Conservation (phyloP, 1,284 basidiomycete genomes). For the Rhodotorula sp. region DNA sequence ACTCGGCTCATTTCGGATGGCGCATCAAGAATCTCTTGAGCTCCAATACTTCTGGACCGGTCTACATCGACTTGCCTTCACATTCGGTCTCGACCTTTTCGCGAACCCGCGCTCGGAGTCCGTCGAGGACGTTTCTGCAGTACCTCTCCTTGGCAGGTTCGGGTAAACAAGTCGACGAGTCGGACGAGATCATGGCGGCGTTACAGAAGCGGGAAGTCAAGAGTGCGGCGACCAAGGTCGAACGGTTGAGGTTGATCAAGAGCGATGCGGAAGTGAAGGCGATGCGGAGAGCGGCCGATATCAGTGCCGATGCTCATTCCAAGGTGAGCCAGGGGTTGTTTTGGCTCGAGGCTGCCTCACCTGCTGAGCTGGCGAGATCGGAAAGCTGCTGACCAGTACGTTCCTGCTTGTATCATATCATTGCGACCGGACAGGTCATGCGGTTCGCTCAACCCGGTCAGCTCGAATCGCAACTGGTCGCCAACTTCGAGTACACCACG, state of each 20-base stretch:
- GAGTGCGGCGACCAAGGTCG: conserved; percentile 57
- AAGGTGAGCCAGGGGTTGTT: conserved; percentile 56
- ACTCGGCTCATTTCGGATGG: conserved; percentile 47
- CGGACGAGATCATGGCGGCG: conserved; percentile 45
- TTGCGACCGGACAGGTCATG: conserved; percentile 57
- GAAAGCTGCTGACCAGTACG: not conserved
- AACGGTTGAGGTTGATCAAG: conserved; percentile 65
- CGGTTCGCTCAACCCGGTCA: conserved; percentile 57
- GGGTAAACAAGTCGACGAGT: conserved; percentile 37
- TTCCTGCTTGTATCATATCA: conserved; percentile 8
- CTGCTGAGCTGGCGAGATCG: too few relatives aligned
- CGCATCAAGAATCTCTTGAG: conserved; percentile 47
- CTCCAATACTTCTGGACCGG: conserved; percentile 28
- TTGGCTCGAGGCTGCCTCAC: not conserved
- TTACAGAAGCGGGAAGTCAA: conserved; percentile 47
- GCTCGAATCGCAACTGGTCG: conserved; percentile 71
- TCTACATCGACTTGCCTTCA: conserved; percentile 52
- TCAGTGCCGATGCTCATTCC: conserved; percentile 70
- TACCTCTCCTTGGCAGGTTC: conserved; percentile 21
- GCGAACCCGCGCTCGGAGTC: conserved; percentile 37
- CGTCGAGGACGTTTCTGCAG: conserved; percentile 40
- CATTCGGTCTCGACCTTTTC: conserved; percentile 17
- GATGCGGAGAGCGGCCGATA: conserved; percentile 71
- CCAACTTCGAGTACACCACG: conserved; percentile 85
- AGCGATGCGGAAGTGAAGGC: conserved; percentile 65